Evolutionary conservation across 2,329 filamentous ascomycete genomes (phyloP).

Genomic region (Penicillium sclerotiorum): DNA sequence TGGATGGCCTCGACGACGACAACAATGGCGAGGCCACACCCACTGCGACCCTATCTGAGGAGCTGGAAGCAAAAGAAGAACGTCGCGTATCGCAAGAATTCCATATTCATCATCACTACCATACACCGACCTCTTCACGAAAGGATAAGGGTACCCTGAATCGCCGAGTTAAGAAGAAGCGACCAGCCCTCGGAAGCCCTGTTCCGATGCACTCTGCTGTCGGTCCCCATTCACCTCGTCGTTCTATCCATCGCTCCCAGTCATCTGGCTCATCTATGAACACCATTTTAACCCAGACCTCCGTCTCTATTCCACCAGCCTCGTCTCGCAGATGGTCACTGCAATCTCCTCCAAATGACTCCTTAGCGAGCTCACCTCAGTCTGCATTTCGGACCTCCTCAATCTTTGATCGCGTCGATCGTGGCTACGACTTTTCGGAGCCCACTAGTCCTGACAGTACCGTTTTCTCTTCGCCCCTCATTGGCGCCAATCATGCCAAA

Average conservation of each 20-base stretch:
- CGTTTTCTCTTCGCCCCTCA: slow-evolving; percentile 63
- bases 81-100: slow-evolving; percentile 68
- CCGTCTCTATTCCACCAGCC: slow-evolving; percentile 58
- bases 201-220: slow-evolving; percentile 45
- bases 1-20: slow-evolving; percentile 42
- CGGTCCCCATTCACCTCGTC: slow-evolving; percentile 29
- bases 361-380: slow-evolving; percentile 77
- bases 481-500: slow-evolving; percentile 63
- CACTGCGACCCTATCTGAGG: slow-evolving; percentile 66
- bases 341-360: slow-evolving; percentile 55
- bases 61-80: slow-evolving; percentile 61
- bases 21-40: slow-evolving; percentile 31
- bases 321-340: slow-evolving; percentile 41
- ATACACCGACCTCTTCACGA: slow-evolving; percentile 58
- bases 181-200: slow-evolving; percentile 61
- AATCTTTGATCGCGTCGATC: slow-evolving; percentile 74
- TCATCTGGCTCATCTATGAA: slow-evolving; percentile 52
- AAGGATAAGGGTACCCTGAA: slow-evolving; percentile 57
- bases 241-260: slow-evolving; percentile 40
- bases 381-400: slow-evolving; percentile 72
- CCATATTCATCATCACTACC: slow-evolving; percentile 94
- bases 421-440: slow-evolving; percentile 66
- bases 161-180: slow-evolving; percentile 71
- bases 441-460: slow-evolving; percentile 83
- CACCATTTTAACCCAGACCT: slow-evolving; percentile 65